phyloP scores from a whole-genome alignment of 2,329 filamentous ascomycete species.

The Fusarium compactum region DNA sequence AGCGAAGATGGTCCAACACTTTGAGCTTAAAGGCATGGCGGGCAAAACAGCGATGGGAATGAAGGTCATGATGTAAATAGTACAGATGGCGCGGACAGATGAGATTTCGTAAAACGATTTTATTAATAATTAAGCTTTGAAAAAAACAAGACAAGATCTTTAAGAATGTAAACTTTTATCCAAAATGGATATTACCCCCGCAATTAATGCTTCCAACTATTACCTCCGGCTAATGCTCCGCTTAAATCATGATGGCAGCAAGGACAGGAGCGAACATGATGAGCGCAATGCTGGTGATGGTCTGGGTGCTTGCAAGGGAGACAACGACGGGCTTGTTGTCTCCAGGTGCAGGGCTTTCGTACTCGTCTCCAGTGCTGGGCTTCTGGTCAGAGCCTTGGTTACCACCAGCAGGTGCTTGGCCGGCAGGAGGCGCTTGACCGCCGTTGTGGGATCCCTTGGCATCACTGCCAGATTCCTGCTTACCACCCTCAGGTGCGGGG shows the following conservation, averaged over 20 bases:
- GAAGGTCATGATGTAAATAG: slow-evolving; percentile 6
- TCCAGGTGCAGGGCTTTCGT: neutral
- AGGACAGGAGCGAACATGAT: neutral
- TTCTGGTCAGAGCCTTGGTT: neutral
- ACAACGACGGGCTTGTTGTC: neutral
- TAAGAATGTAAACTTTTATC: neutral
- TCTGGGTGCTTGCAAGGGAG: neutral
- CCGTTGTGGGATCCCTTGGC: too few relatives aligned
- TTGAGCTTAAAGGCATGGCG: slow-evolving; percentile 43
- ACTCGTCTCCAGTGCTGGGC: too few relatives aligned
- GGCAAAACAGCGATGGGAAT: slow-evolving; percentile 20
- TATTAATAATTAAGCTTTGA: neutral
- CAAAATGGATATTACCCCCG: neutral
- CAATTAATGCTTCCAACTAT: neutral
- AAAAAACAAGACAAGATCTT: neutral
- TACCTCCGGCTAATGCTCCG: neutral
- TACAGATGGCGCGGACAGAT: too few relatives aligned
- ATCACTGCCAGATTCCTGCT: too few relatives aligned
- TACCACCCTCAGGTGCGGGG: too few relatives aligned
- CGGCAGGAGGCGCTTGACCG: too few relatives aligned
- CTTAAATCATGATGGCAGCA: neutral
- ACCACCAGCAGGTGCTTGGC: neutral
- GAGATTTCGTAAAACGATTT: neutral
- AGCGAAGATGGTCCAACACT: slow-evolving; percentile 51
- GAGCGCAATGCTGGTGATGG: neutral